Conservation (phyloP, 2,329 filamentous ascomycete species). For the Fusarium hostae region DNA sequence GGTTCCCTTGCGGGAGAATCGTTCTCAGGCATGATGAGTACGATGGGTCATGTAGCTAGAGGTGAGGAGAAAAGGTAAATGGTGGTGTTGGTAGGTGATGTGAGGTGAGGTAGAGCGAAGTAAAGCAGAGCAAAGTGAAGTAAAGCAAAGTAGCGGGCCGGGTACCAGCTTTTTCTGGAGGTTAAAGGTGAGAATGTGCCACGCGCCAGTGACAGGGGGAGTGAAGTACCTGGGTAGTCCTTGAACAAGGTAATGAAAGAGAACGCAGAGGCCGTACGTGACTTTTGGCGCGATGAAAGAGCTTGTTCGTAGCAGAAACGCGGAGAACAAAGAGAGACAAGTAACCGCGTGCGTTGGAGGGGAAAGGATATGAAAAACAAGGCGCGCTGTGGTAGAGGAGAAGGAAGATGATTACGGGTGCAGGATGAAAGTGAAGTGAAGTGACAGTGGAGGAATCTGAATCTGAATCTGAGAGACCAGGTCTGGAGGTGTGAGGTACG, state of each 20-base stretch:
- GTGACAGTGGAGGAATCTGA: constrained; percentile 32
- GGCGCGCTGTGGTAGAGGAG: background rate
- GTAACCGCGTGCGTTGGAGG: background rate
- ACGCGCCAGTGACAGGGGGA: constrained; percentile 38
- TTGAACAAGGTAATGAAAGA: constrained; percentile 19
- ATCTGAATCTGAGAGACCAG: constrained; percentile 20
- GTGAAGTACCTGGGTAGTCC: constrained; percentile 14
- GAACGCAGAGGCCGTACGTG: constrained; percentile 26
- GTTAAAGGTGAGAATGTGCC: constrained; percentile 39
- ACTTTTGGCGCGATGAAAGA: constrained; percentile 33
- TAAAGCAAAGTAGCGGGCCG: constrained; percentile 31
- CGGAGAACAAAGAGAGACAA: constrained; percentile 4
- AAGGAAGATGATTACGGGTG: constrained; percentile 27
- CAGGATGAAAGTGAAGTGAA: constrained; percentile 27
- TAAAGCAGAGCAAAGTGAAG: constrained; percentile 35
- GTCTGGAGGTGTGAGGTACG: constrained; percentile 33
- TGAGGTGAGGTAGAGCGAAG: constrained; percentile 4
- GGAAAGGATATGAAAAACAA: background rate
- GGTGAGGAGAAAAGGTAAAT: constrained; percentile 8
- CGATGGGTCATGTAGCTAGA: constrained; percentile 48
- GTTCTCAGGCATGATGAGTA: constrained; percentile 52
- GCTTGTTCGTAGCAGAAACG: constrained; percentile 19
- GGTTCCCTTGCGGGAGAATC: constrained; percentile 53
- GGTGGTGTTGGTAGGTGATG: constrained; percentile 15
- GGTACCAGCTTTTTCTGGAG: constrained; percentile 38